These are phyloP conservation scores for Pyrrhoderma noxium DNA, from an alignment of 1,284 basidiomycete species.

Conservation along the genomic window DNA sequence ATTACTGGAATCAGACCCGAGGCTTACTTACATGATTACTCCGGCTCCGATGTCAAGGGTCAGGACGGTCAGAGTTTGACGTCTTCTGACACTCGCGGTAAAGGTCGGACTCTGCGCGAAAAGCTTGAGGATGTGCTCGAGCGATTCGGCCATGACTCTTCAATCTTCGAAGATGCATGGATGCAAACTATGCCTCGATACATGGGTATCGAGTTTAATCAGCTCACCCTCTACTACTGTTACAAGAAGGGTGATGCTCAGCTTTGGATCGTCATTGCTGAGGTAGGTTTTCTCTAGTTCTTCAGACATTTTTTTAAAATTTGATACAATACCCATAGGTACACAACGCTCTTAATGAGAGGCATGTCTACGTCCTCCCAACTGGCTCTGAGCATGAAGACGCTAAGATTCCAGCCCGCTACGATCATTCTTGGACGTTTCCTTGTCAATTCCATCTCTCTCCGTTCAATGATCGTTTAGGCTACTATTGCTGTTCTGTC, in stretches of 20 bases:
- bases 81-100: conserved; percentile 35
- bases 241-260: conserved; percentile 33
- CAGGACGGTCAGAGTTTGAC: conserved; percentile 13
- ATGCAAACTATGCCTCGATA: conserved; percentile 72
- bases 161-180: conserved; percentile 46
- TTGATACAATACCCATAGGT: conserved; percentile 36
- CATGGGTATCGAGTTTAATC: conserved; percentile 60
- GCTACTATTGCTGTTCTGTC: conserved; percentile 54
- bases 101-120: conserved; percentile 14
- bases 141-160: conserved; percentile 17
- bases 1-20: conserved; percentile 41
- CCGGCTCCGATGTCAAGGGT: conserved; percentile 10
- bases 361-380: conserved; percentile 54
- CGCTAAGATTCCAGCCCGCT: conserved; percentile 30
- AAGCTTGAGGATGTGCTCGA: conserved; percentile 12
- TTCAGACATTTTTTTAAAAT: neutral
- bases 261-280: conserved; percentile 52
- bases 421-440: conserved; percentile 66
- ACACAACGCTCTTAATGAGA: conserved; percentile 74
- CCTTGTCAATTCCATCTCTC: conserved; percentile 72
- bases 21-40: conserved; percentile 38
- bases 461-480: conserved; percentile 71
- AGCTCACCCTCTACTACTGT: conserved; percentile 67
- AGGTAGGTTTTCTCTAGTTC: conserved; percentile 30
- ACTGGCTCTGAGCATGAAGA: conserved; percentile 39